Percentiles rank a stretch among this genome's conserved stretches.
These are phyloP conservation scores for Dalbergia cultrata DNA, from an alignment of 306 rosid genomes.

Conservation along the genomic window DNA sequence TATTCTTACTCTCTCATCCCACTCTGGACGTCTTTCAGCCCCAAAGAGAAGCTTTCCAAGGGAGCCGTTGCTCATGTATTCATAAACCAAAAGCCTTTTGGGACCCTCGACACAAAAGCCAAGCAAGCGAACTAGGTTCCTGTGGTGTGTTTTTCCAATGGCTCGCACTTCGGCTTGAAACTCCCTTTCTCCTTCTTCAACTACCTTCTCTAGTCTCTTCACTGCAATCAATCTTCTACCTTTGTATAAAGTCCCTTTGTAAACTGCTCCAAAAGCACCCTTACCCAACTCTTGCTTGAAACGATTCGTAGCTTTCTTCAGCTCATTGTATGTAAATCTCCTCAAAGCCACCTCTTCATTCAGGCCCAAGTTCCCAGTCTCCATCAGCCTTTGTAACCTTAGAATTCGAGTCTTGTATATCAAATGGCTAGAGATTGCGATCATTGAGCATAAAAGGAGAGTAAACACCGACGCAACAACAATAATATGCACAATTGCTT, in stretches of 20 bases:
- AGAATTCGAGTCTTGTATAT: conserved; percentile 43
- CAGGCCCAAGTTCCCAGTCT: conserved; percentile 38
- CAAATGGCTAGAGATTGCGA: conserved; percentile 30
- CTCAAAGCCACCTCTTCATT: conserved; percentile 43
- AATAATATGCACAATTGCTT: conserved; percentile 35
- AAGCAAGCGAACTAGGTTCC: conserved; percentile 52
- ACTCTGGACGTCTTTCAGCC: conserved; percentile 29
- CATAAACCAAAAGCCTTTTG: conserved; percentile 58
- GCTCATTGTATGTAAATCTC: conserved; percentile 48
- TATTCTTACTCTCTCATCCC: conserved; percentile 54
- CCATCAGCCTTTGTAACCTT: conserved; percentile 44
- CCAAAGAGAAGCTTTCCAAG: conserved; percentile 52
- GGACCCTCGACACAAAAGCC: conserved; percentile 53
- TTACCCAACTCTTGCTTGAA: conserved; percentile 52
- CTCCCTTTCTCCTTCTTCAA: conserved; percentile 56
- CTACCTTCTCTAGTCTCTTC: conserved; percentile 50
- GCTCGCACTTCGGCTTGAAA: conserved; percentile 52
- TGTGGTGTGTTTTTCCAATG: conserved; percentile 54
- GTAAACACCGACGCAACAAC: conserved; percentile 12
- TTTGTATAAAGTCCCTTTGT: conserved; percentile 41
- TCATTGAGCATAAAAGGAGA: conserved; percentile 20
- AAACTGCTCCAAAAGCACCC: conserved; percentile 54
- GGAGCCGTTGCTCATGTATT: conserved; percentile 59
- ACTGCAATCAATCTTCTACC: conserved; percentile 45
- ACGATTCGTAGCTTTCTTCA: conserved; percentile 45